phyloP scores from a whole-genome alignment of 2,329 filamentous ascomycete genomes.

The Neurospora sp. region DNA sequence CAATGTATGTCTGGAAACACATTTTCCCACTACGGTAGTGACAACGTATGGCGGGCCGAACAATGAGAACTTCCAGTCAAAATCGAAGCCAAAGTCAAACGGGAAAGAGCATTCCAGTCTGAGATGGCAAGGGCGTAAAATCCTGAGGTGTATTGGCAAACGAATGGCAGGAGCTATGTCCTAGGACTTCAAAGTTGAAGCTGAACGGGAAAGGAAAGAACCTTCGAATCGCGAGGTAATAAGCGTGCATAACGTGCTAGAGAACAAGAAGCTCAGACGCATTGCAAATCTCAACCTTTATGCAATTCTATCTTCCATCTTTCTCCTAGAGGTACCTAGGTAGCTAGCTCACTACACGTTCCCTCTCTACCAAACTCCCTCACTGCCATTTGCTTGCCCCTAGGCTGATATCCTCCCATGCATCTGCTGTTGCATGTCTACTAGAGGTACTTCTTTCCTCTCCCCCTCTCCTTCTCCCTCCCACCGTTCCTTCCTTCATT shows the following conservation, averaged over 20 bases:
- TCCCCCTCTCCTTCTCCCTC: not conserved
- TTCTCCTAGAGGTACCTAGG: not conserved
- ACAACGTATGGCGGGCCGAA: no score
- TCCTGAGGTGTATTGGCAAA: no score
- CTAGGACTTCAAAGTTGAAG: not conserved
- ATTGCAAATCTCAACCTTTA: not conserved
- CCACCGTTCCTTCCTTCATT: not conserved
- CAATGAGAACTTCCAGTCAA: no score
- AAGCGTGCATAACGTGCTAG: not conserved
- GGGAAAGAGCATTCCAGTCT: no score
- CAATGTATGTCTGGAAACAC: no score
- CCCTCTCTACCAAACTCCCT: not conserved
- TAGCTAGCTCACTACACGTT: not conserved
- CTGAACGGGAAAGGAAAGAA: not conserved
- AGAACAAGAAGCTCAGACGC: not conserved
- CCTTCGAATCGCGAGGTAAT: not conserved
- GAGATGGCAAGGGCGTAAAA: no score
- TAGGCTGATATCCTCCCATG: not conserved
- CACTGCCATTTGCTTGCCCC: not conserved
- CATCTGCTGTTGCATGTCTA: not conserved
- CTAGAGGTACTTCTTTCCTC: no score
- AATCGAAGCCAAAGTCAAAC: no score
- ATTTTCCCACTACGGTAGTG: no score
- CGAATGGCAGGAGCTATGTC: not conserved
- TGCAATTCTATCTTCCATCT: not conserved